Conservation (phyloP, 495 filamentous ascomycete genomes). For the Trichodelitschia bisporula region DNA sequence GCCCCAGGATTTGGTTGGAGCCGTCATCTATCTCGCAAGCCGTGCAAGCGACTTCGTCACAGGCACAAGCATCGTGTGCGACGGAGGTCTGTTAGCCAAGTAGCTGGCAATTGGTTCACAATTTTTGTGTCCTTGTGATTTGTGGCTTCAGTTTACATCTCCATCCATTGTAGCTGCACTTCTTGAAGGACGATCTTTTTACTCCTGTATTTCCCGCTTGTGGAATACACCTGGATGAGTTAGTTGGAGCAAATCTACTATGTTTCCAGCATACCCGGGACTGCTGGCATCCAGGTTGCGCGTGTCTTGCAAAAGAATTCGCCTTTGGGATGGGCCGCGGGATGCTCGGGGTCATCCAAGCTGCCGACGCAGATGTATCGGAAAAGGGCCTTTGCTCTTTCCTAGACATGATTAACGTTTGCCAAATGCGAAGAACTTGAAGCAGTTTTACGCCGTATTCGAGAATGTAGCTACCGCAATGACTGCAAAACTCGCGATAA, state of each 20-base stretch:
- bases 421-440: neutral
- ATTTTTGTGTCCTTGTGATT: too few species aligned
- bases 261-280: conserved; percentile 22
- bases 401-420: conserved; percentile 13
- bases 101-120: too few species aligned
- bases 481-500: conserved; percentile 37
- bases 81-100: neutral
- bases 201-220: conserved; percentile 33
- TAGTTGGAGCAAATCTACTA: conserved; percentile 1
- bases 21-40: conserved; percentile 8
- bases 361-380: conserved; percentile 39
- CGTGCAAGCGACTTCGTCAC: conserved; percentile 8
- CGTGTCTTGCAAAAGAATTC: conserved; percentile 40
- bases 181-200: too few species aligned
- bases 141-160: too few species aligned
- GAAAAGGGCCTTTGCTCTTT: conserved; percentile 28
- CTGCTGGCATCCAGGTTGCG: conserved; percentile 37
- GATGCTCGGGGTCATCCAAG: conserved; percentile 34
- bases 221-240: conserved; percentile 26
- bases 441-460: conserved; percentile 31
- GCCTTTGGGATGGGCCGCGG: conserved; percentile 36
- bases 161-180: too few species aligned
- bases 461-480: conserved; percentile 34
- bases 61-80: neutral
- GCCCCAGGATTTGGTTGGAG: conserved; percentile 10